These are phyloP conservation scores for Microglena sp. DNA, from an alignment of 139 green algal genomes.

Conservation along the genomic window DNA sequence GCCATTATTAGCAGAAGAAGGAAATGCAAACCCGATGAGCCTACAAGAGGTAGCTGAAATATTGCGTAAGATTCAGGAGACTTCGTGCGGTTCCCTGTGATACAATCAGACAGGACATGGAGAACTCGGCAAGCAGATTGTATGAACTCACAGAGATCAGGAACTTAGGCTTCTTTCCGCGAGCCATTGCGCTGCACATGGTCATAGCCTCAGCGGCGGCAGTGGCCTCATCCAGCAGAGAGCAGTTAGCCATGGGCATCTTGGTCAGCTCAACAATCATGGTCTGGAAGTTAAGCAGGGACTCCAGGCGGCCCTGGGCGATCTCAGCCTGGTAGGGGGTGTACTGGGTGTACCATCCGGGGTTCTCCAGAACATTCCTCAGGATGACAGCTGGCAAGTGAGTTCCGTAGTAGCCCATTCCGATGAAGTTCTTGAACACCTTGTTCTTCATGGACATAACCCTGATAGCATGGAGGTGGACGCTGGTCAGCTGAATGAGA, in stretches of 20 bases:
- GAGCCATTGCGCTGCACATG: conserved; percentile 88
- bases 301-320: conserved; percentile 89
- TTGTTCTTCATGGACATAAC: conserved; percentile 95
- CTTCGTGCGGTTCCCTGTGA: too few species aligned
- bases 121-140: too few species aligned
- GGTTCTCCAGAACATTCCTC: conserved; percentile 98
- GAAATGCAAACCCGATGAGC: too few species aligned
- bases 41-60: too few species aligned
- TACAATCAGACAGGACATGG: too few species aligned
- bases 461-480: conserved; percentile 36
- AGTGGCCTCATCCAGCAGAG: conserved; percentile 95
- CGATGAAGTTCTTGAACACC: conserved; percentile 89
- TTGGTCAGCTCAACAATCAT: conserved; percentile 93
- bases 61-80: too few species aligned
- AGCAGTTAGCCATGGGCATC: conserved; percentile 89
- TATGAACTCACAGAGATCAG: conserved; percentile 63
- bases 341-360: conserved; percentile 99
- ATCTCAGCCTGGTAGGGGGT: conserved; percentile 98
- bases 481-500: background rate
- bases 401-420: conserved; percentile 97
- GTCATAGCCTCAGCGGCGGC: conserved; percentile 98
- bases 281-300: conserved; percentile 98
- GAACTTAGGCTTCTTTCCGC: conserved; percentile 98
- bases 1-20: too few species aligned
- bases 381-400: conserved; percentile 89